These are phyloP conservation scores for Trypanosoma theileri DNA, from an alignment of 208 protist genomes.

Conservation along the genomic window DNA sequence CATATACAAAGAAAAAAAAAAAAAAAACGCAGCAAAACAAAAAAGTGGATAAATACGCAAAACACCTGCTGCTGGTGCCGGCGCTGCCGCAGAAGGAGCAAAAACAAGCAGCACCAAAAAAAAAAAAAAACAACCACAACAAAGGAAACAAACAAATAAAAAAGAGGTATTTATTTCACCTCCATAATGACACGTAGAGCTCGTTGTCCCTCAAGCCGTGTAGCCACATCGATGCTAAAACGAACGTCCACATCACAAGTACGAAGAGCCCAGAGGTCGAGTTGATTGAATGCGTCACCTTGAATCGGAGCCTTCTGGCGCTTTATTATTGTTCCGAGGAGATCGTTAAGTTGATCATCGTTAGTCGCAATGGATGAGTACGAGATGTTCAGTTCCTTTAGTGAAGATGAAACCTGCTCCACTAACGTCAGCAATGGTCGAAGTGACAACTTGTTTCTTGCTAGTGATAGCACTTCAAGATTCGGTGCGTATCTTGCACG, in stretches of 20 bases:
- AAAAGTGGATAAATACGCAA: too few species aligned
- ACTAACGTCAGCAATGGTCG: constrained; percentile 52
- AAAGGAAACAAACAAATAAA: constrained; percentile 8
- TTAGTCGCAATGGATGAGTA: constrained; percentile 52
- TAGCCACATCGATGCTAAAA: constrained; percentile 14
- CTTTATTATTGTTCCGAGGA: constrained; percentile 47
- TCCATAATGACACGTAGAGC: constrained; percentile 28
- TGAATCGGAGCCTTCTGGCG: constrained; percentile 34
- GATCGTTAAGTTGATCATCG: constrained; percentile 32
- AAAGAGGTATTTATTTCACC: constrained; percentile 1
- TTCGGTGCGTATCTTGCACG: constrained; percentile 44
- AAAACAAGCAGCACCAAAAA: background rate
- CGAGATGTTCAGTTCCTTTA: constrained; percentile 45
- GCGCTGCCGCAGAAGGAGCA: background rate
- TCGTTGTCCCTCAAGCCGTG: constrained; percentile 34
- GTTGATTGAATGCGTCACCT: constrained; percentile 18
- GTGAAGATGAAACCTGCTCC: constrained; percentile 49
- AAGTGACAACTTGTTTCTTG: constrained; percentile 50
- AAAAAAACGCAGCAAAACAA: constrained; percentile 9
- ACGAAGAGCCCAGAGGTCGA: constrained; percentile 34
- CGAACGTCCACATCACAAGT: background rate
- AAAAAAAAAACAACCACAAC: background rate
- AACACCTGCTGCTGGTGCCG: too few species aligned
- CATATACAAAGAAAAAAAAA: constrained; percentile 8
- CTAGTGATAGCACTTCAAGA: constrained; percentile 56